Conservation (phyloP, 768 basidiomycete genomes). For the Amanita rubescens region DNA sequence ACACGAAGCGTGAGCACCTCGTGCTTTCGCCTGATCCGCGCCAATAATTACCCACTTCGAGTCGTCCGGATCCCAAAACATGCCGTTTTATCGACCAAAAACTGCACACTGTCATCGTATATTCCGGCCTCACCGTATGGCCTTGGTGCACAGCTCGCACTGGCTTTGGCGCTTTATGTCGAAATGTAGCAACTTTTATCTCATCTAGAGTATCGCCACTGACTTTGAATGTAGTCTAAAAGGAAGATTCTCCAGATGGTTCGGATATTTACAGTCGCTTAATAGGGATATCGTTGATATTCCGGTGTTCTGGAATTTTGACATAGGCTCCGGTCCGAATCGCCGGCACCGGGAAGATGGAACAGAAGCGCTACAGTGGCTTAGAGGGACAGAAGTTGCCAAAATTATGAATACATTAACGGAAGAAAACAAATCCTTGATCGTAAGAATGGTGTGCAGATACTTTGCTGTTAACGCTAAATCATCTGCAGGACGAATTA, state of each 20-base stretch:
- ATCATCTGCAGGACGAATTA: slow-evolving; percentile 26
- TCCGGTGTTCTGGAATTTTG: slow-evolving; percentile 50
- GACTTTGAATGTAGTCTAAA: slow-evolving; percentile 31
- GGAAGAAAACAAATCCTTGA: slow-evolving; percentile 14
- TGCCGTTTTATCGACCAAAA: slow-evolving; percentile 53
- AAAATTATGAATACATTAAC: slow-evolving; percentile 16
- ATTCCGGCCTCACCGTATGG: slow-evolving; percentile 46
- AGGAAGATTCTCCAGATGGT: slow-evolving; percentile 49
- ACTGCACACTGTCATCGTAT: slow-evolving; percentile 38
- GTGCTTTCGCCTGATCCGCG: not conserved
- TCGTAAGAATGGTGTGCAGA: slow-evolving; percentile 16
- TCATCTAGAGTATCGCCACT: not conserved
- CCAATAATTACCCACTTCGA: slow-evolving; percentile 18
- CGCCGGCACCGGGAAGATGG: slow-evolving; percentile 18
- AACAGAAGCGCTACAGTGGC: slow-evolving; percentile 27
- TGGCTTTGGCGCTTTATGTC: slow-evolving; percentile 55
- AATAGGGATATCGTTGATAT: slow-evolving; percentile 46
- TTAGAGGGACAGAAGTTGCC: slow-evolving; percentile 35
- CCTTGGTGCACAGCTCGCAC: slow-evolving; percentile 48
- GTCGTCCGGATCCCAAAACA: slow-evolving; percentile 61
- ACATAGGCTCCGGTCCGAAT: not conserved
- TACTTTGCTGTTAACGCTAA: slow-evolving; percentile 1
- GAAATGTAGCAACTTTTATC: slow-evolving; percentile 48
- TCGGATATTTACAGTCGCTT: slow-evolving; percentile 58
- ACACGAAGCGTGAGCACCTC: slow-evolving; percentile 29